Evolutionary conservation across 2,329 filamentous ascomycete species (phyloP).

Genomic region (Diplodia scrobiculata): DNA sequence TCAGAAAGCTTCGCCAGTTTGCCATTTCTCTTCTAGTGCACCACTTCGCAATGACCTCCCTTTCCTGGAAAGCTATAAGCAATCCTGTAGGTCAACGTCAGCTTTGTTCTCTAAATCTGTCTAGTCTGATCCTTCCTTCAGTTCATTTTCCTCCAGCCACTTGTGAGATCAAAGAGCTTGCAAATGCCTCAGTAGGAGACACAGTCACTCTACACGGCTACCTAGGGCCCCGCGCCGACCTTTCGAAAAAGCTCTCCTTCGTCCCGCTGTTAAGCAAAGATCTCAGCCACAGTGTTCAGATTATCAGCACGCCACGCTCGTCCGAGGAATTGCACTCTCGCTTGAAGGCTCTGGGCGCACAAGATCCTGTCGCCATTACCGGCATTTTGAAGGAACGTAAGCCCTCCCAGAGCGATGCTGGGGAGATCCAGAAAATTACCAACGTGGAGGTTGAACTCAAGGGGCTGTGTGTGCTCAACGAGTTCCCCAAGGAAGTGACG

Average conservation of each 20-base stretch:
- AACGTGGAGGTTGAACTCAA: constrained; percentile 63
- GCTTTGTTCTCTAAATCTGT: constrained; percentile 30
- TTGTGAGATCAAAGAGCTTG: constrained; percentile 41
- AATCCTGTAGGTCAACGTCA: constrained; percentile 44
- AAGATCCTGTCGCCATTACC: constrained; percentile 59
- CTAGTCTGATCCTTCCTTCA: constrained; percentile 33
- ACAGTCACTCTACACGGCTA: constrained; percentile 68
- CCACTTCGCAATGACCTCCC: not conserved
- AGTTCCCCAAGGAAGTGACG: constrained; percentile 74
- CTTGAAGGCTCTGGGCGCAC: constrained; percentile 50
- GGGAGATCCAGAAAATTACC: constrained; percentile 41
- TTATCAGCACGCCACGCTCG: constrained; percentile 51
- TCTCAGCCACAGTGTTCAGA: constrained; percentile 52
- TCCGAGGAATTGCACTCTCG: constrained; percentile 39
- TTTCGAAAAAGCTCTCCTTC: constrained; percentile 72
- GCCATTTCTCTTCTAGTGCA: not conserved
- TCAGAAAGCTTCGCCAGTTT: not conserved
- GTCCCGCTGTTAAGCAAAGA: constrained; percentile 58
- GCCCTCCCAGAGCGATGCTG: constrained; percentile 40
- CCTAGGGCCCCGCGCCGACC: constrained; percentile 66
- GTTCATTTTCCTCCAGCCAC: constrained; percentile 53
- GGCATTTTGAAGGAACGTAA: constrained; percentile 53
- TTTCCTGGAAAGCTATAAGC: constrained; percentile 50
- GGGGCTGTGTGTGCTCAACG: constrained; percentile 68
- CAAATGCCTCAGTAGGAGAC: constrained; percentile 36